Percentiles rank a stretch among this genome's conserved stretches.
Conservation (phyloP, 2,329 filamentous ascomycete species). For the Aspergillus thermomutatus region DNA sequence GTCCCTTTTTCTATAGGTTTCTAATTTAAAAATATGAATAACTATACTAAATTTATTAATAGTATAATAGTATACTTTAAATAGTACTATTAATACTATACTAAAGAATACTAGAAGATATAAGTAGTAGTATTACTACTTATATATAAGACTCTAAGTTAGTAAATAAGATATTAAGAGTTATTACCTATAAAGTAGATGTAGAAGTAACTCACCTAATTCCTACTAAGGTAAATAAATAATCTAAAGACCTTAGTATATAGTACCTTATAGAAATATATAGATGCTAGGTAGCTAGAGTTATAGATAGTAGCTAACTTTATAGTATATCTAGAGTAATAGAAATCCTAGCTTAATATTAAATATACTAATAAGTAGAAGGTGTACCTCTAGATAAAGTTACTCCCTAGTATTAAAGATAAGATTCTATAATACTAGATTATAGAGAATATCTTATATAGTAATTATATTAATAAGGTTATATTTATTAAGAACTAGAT, state of each 20-base stretch:
- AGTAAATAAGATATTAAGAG: not conserved
- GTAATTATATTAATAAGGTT: slow-evolving; percentile 3
- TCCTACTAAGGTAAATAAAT: too few relatives aligned
- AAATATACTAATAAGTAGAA: not conserved
- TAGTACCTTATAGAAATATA: too few relatives aligned
- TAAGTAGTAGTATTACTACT: not conserved
- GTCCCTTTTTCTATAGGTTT: too few relatives aligned
- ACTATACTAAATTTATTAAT: slow-evolving; percentile 2
- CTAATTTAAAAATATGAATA: not conserved
- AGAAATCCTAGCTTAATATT: not conserved
- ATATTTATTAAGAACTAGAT: not conserved
- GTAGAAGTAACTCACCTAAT: too few relatives aligned
- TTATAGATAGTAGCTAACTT: too few relatives aligned
- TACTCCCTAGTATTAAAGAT: not conserved
- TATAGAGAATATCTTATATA: not conserved
- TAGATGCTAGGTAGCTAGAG: too few relatives aligned
- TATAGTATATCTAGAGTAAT: too few relatives aligned
- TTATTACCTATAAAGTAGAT: too few relatives aligned
- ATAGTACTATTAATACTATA: not conserved
- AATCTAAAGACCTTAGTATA: too few relatives aligned
- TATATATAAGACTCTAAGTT: not conserved
- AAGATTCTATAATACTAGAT: not conserved
- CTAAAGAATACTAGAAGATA: not conserved
- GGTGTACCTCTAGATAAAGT: not conserved
- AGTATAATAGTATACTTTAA: not conserved